phyloP scores from a whole-genome alignment of 2,329 filamentous ascomycete genomes.

The Cadophora gregata region DNA sequence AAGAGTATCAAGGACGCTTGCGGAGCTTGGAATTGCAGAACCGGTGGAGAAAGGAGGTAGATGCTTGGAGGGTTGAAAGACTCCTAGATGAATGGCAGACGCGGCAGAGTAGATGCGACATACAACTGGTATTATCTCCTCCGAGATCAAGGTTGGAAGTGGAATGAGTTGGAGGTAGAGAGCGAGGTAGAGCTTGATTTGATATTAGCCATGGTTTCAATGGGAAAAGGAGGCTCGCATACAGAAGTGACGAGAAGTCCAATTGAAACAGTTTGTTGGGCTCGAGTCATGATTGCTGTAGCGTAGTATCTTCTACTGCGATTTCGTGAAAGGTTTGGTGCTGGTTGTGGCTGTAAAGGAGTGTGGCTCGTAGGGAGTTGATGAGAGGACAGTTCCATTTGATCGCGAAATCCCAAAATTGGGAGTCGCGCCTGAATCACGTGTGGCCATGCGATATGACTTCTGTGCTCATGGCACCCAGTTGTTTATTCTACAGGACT shows the following conservation, averaged over 20 bases:
- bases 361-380: slow-evolving; percentile 40
- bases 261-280: slow-evolving; percentile 89
- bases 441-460: slow-evolving; percentile 10
- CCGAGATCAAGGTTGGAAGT: slow-evolving; percentile 76
- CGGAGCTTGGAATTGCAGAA: neutral
- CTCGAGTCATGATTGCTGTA: slow-evolving; percentile 80
- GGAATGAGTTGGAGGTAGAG: slow-evolving; percentile 85
- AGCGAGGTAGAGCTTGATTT: slow-evolving; percentile 84
- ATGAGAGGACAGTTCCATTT: slow-evolving; percentile 18
- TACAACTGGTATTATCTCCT: slow-evolving; percentile 89
- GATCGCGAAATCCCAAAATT: slow-evolving; percentile 26
- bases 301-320: neutral
- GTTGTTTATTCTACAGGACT: neutral
- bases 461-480: neutral
- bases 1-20: neutral
- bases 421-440: slow-evolving; percentile 26
- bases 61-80: neutral
- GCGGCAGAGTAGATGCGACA: slow-evolving; percentile 46
- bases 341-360: slow-evolving; percentile 36
- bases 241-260: slow-evolving; percentile 88
- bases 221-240: slow-evolving; percentile 43
- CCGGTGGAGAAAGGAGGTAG: neutral
- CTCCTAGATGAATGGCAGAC: neutral
- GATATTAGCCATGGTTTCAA: slow-evolving; percentile 23
- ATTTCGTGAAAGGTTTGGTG: neutral